phyloP scores from a whole-genome alignment of 257 asterid genomes.

The Nicotiana tomentosiformis region DNA sequence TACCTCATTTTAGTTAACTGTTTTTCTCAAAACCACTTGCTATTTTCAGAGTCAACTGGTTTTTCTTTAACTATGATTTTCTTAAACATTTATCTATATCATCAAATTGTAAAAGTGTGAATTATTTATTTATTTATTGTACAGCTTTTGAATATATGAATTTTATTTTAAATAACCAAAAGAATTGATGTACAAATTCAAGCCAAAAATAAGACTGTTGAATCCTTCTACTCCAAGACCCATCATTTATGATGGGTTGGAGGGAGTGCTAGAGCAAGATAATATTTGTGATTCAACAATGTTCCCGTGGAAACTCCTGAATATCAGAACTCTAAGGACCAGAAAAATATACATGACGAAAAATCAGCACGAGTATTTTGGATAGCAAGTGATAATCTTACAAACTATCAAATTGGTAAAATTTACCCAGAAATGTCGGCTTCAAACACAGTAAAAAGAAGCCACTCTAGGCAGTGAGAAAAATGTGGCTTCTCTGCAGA shows the following conservation, averaged over 20 bases:
- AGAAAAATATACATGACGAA: background rate
- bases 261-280: background rate
- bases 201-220: background rate
- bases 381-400: background rate
- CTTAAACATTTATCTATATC: background rate
- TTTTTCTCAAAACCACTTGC: background rate
- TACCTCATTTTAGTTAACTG: background rate
- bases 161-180: background rate
- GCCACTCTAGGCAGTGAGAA: constrained; percentile 99
- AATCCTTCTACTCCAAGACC: background rate
- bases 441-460: constrained; percentile 95
- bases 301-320: background rate
- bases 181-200: background rate
- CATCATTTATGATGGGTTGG: background rate
- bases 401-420: background rate
- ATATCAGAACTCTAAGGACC: background rate
- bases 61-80: background rate
- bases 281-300: background rate
- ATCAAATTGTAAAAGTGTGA: background rate
- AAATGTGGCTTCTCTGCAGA: constrained; percentile 99
- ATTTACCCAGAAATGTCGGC: constrained; percentile 90
- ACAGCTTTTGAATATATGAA: background rate
- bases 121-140: background rate
- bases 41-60: background rate
- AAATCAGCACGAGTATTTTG: background rate